Evolutionary conservation across 306 rosid genomes (phyloP).

Genomic region (Castanea mollissima): DNA sequence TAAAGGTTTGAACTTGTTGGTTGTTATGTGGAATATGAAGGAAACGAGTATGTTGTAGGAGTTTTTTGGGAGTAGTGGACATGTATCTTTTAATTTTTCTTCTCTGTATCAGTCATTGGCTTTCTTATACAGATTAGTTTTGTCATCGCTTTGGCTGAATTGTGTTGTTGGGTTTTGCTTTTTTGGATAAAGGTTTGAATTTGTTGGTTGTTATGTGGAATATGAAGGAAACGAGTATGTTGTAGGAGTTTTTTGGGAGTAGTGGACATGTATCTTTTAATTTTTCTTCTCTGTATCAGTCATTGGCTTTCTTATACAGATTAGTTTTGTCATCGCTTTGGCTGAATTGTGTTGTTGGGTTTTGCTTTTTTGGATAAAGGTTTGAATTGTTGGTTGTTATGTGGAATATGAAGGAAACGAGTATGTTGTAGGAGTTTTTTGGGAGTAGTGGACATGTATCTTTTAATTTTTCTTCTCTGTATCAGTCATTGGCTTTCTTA

Average conservation of each 20-base stretch:
- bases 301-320: constrained; percentile 11
- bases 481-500: not conserved
- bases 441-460: constrained; percentile 46
- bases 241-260: constrained; percentile 35
- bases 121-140: constrained; percentile 17
- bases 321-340: constrained; percentile 4
- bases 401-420: not conserved
- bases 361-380: not conserved
- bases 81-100: constrained; percentile 46
- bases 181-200: not conserved
- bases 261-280: constrained; percentile 49
- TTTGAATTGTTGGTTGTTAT: not conserved
- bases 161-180: not conserved
- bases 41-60: not conserved
- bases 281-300: constrained; percentile 14
- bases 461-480: constrained; percentile 31
- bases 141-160: not conserved
- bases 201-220: not conserved
- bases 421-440: constrained; percentile 22
- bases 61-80: constrained; percentile 41
- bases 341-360: not conserved
- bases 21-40: no score
- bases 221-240: no score
- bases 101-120: not conserved
- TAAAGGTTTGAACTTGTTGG: not conserved